Conservation (phyloP, 2,329 filamentous ascomycete genomes). For the Clonostachys rhizophaga region DNA sequence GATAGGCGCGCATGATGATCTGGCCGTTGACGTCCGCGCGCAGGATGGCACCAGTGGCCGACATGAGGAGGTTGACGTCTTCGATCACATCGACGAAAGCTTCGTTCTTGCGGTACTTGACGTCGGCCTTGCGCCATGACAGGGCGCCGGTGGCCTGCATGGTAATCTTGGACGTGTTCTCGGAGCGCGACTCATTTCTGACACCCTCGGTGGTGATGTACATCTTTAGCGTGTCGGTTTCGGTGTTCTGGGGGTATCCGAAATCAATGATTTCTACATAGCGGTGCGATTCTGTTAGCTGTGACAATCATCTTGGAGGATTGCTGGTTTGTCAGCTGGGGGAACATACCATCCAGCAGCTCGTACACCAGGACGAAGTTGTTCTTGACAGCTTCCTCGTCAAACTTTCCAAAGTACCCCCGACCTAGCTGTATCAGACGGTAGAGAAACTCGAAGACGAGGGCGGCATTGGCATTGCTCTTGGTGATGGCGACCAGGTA, state of each 20-base stretch:
- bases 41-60: slow-evolving; percentile 90
- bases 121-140: slow-evolving; percentile 94
- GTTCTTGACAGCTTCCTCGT: slow-evolving; percentile 99
- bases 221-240: slow-evolving; percentile 98
- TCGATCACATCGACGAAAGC: slow-evolving; percentile 99
- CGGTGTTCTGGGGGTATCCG: slow-evolving; percentile 97
- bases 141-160: slow-evolving; percentile 98
- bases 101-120: slow-evolving; percentile 99
- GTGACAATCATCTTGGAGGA: background rate
- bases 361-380: slow-evolving; percentile 99
- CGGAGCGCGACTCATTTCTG: slow-evolving; percentile 79
- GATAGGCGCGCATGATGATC: slow-evolving; percentile 97
- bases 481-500: slow-evolving; percentile 97
- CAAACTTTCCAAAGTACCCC: slow-evolving; percentile 98
- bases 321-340: background rate
- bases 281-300: background rate
- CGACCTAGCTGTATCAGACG: slow-evolving; percentile 84
- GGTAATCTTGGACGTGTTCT: slow-evolving; percentile 96
- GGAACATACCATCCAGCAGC: slow-evolving; percentile 73
- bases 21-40: slow-evolving; percentile 95
- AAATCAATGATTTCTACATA: slow-evolving; percentile 90
- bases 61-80: slow-evolving; percentile 98
- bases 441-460: slow-evolving; percentile 98
- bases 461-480: slow-evolving; percentile 96
- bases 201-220: slow-evolving; percentile 99